phyloP scores from a whole-genome alignment of 208 protist genomes.

The Trypanosoma brucei region DNA sequence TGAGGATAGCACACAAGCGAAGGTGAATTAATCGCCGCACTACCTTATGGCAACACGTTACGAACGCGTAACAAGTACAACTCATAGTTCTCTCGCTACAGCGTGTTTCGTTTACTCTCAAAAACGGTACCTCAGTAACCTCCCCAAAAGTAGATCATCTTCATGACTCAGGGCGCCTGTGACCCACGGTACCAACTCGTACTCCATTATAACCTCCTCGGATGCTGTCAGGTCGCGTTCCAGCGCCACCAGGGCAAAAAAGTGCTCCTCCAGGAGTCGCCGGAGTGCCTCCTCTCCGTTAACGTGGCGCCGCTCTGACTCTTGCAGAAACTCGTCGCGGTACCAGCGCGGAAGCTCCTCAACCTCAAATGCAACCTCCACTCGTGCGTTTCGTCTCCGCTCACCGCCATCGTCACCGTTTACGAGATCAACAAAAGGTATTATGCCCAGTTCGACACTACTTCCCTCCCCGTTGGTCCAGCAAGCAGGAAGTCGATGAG shows the following conservation, averaged over 20 bases:
- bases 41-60: too few relatives aligned
- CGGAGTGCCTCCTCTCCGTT: constrained; percentile 24
- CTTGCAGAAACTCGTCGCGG: constrained; percentile 29
- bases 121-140: constrained; percentile 69
- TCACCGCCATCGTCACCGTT: constrained; percentile 48
- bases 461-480: constrained; percentile 24
- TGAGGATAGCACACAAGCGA: constrained; percentile 8
- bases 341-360: constrained; percentile 76
- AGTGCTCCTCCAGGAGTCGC: constrained; percentile 44
- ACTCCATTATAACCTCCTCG: constrained; percentile 75
- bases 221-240: constrained; percentile 39
- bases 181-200: constrained; percentile 33
- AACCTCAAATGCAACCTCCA: constrained; percentile 58
- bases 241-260: constrained; percentile 66
- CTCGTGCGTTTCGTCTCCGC: constrained; percentile 47
- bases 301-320: constrained; percentile 24
- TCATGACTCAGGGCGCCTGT: constrained; percentile 35
- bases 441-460: constrained; percentile 59
- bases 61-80: too few relatives aligned
- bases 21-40: constrained; percentile 5
- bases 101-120: constrained; percentile 13
- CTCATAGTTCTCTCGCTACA: too few relatives aligned
- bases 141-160: constrained; percentile 45
- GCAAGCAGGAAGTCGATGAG: constrained; percentile 47
- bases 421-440: constrained; percentile 76